A percentile compares a stretch with the other conserved stretches of the same genome.
Conservation (phyloP, 2,329 filamentous ascomycete genomes). For the Didymella keratinophila region DNA sequence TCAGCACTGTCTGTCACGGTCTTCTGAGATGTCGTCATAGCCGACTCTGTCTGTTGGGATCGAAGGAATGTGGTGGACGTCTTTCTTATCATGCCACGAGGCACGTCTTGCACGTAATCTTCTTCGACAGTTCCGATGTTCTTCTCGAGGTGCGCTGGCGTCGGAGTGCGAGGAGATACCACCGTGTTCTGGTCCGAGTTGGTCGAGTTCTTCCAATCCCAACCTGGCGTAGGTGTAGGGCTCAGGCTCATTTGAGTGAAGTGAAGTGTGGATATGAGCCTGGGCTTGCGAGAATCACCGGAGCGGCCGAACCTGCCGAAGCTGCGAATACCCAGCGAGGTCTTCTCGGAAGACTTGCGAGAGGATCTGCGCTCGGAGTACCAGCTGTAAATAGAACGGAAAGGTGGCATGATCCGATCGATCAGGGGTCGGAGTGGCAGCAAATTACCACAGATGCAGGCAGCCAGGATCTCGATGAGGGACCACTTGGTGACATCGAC, state of each 20-base stretch:
- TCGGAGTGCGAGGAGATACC: not conserved
- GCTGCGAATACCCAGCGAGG: not conserved
- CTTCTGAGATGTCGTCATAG: constrained; percentile 5
- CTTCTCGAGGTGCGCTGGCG: not conserved
- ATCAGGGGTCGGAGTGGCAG: constrained; percentile 19
- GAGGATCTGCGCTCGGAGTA: not conserved
- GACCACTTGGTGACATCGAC: constrained; percentile 31
- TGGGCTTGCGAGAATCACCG: constrained; percentile 1
- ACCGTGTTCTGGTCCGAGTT: not conserved
- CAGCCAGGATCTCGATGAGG: constrained; percentile 27
- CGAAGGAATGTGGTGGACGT: not conserved
- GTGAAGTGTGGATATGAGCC: constrained; percentile 13
- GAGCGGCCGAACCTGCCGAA: not conserved
- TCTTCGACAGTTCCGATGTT: not conserved
- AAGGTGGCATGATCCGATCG: constrained; percentile 16
- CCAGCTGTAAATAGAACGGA: constrained; percentile 2
- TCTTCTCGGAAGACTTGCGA: not conserved
- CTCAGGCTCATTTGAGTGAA: constrained; percentile 14
- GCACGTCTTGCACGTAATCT: not conserved
- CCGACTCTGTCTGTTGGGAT: not conserved
- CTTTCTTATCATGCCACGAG: constrained; percentile 2
- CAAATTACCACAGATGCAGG: constrained; percentile 28
- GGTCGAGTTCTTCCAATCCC: not conserved
- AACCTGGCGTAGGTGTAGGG: not conserved
- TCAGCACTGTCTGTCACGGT: constrained; percentile 5